Evolutionary conservation across 345 rosid genomes (phyloP), one percentile per base, ranked within the genome.

Genomic region (Linum lewisii): DNA sequence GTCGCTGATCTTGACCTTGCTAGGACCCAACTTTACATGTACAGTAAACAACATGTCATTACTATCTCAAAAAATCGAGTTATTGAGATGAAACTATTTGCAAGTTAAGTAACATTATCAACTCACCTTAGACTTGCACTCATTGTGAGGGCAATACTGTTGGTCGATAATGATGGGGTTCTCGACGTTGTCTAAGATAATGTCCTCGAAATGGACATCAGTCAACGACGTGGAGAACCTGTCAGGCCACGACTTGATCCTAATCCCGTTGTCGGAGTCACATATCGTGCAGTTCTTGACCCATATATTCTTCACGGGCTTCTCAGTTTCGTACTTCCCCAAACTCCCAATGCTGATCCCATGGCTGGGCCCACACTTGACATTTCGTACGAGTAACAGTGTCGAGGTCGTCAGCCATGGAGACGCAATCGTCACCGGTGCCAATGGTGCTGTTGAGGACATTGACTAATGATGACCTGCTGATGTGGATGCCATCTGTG

Each of bases 221-320:
- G 56, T 19, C 24, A 29, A 53, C 29, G 24, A 16, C 8, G 55
- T 54, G 19, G 19, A n/a, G n/a, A 18, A 5, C 42, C 47, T 24
- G 50, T 29, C 64, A 11, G 64, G 64, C 64, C 64, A 61, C 21
- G 64, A 22, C 29, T 61, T 61, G 50, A 61, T 50, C 18, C 64
- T 49, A 23, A 61, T 19, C n/a, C 64, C 64, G 47, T 61, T 61
- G 16, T 61, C 64, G 7, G 64, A 61, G 19, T 20, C 14, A 15
- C 24, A 10, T 4, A 20, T 24, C 11, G 23, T 52, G 56, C 23
- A 24, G 25, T 52, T 52, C 23, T 19, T 11, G 24, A 10, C 18
- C 16, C 16, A 11, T 14, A 42, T 42, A 11, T 11, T 11, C 47
- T 11, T 42, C 16, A 42, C 16, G 15, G 47, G 47, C 18, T 11